Evolutionary conservation across 169 alveolate genomes (phyloP), one percentile per base, ranked within the genome.

Genomic region (Theileria orientalis): DNA sequence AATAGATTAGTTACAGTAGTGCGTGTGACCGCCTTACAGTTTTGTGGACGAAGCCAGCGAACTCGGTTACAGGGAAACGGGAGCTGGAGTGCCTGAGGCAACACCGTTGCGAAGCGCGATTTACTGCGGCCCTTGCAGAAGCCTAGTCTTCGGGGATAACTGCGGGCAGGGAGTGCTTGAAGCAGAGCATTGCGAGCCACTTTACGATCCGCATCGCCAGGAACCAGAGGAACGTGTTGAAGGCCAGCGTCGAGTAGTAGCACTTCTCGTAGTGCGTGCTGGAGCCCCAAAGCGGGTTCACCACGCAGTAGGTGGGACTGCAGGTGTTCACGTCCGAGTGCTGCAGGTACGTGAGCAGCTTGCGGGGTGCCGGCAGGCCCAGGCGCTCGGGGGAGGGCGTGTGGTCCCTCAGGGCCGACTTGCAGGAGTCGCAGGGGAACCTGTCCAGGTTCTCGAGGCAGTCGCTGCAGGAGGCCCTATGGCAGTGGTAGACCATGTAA

Each of bases 261-360:
- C 87, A 79, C 71, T 79, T 79, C 66, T 79, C 87, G 42, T 68
- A 79, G 66, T 79, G 87, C 11, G 84, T 79, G 0, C n/a, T 14
- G 40, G 83, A 35, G 40, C 32, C 56, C 73, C 75, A 70, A 61
- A 79, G 57, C 27, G 5, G 30, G 46, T 79, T 69, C 16, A 29
- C 51, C 21, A 79, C 44, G 61, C 87, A 79, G 52, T 62, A 61
- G 25, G 75, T 29, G 62, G 69, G 73, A 35, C 73, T 72, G 54
- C 87, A 79, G 14, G 71, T 72, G 32, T 68, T 51, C 13, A 54
- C 44, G 41, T 69, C 42, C 51, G 68, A 19, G 40, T 37, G 30
- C 13, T 59, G 25, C 21, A 71, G 13, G 3, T 62, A 25, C 2
- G 19, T 21, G 23, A 46, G 54, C 25, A 52, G 16, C 42, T 47